Percentiles rank a stretch among this genome's conserved stretches.
These are phyloP conservation scores for Elsinoe fawcettii DNA, from an alignment of 2,329 filamentous ascomycete species.

Conservation along the genomic window DNA sequence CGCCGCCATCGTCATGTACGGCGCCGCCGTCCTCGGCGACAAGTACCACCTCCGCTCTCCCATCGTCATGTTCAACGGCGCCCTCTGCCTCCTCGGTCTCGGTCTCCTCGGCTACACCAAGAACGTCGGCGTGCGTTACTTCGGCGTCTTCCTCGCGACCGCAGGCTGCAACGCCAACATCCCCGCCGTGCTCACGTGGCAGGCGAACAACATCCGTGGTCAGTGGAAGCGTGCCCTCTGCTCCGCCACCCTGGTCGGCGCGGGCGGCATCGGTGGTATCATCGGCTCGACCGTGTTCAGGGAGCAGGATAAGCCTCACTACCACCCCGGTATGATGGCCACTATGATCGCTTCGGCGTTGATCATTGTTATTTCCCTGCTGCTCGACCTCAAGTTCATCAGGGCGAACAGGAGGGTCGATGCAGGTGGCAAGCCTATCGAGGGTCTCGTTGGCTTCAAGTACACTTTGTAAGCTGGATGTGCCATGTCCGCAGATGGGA, in stretches of 20 bases:
- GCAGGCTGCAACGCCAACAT: conserved; percentile 50
- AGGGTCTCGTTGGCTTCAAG: conserved; percentile 29
- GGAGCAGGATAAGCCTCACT: conserved; percentile 27
- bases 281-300: conserved; percentile 30
- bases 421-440: conserved; percentile 30
- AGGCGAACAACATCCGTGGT: conserved; percentile 80
- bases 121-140: conserved; percentile 26
- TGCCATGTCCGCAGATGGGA: neutral
- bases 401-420: conserved; percentile 30
- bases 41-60: conserved; percentile 30
- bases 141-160: conserved; percentile 32
- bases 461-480: conserved; percentile 26
- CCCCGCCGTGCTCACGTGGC: conserved; percentile 66
- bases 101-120: conserved; percentile 28
- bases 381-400: conserved; percentile 28
- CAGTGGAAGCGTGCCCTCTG: conserved; percentile 83
- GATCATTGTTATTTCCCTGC: conserved; percentile 26
- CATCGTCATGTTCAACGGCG: conserved; percentile 30
- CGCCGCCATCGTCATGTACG: conserved; percentile 28
- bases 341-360: conserved; percentile 25
- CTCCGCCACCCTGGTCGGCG: conserved; percentile 66
- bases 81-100: conserved; percentile 28
- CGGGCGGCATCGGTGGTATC: conserved; percentile 73
- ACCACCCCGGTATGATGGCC: conserved; percentile 29
- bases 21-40: conserved; percentile 26